phyloP scores from a whole-genome alignment of 768 basidiomycete species.

The Dictyophora rubrovolvata region DNA sequence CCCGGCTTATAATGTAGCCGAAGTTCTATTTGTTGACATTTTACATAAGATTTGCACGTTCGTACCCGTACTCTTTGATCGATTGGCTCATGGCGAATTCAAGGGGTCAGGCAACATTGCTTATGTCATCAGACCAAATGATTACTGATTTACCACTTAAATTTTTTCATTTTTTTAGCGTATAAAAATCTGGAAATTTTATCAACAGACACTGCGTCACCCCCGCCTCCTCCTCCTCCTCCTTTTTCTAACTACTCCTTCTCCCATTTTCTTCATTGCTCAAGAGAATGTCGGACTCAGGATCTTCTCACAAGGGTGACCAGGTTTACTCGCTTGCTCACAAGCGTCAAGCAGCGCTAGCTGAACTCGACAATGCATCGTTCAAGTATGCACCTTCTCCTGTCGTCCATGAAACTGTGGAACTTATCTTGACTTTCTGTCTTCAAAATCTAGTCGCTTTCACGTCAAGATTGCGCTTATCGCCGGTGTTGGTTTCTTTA shows the following conservation, averaged over 20 bases:
- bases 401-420: background rate
- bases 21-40: too few relatives aligned
- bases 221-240: background rate
- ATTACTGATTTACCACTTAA: too few relatives aligned
- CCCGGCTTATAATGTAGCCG: too few relatives aligned
- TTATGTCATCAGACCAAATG: too few relatives aligned
- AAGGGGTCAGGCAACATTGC: too few relatives aligned
- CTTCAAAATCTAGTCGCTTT: slow-evolving; percentile 50
- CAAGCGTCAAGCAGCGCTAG: slow-evolving; percentile 68
- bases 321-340: slow-evolving; percentile 42
- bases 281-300: slow-evolving; percentile 1
- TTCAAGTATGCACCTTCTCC: slow-evolving; percentile 53
- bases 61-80: too few relatives aligned
- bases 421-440: background rate
- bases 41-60: too few relatives aligned
- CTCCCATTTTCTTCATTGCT: background rate
- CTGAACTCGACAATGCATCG: slow-evolving; percentile 77
- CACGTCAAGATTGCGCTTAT: slow-evolving; percentile 63
- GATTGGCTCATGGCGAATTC: too few relatives aligned
- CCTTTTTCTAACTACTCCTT: background rate
- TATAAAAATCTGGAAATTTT: too few relatives aligned
- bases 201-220: too few relatives aligned
- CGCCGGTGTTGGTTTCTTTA: slow-evolving; percentile 84
- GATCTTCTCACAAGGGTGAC: slow-evolving; percentile 6
- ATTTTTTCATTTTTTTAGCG: too few relatives aligned